Base-by-base conservation (phyloP, 345 rosid genomes). In the Hevea brasiliensis region DNA sequence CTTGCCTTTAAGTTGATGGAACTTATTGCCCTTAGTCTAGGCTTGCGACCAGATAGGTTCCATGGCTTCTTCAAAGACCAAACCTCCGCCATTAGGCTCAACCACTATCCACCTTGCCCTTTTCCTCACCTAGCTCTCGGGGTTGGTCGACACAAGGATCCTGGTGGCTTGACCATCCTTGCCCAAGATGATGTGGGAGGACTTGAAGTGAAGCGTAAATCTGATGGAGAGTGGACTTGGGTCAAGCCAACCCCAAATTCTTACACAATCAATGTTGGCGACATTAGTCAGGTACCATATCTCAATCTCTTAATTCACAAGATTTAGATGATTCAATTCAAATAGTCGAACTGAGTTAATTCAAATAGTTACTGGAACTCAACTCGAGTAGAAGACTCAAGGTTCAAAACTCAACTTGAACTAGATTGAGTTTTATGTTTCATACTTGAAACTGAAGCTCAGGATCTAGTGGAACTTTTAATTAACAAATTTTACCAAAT, bases 161-260 rank as follows among this genome's bases (percentile, higher is more conserved):
- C 76, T 2, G 89, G 87, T 23, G 92, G 91, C 71, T 67, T 92
- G 37, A 92, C 97, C 1, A 82, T 92, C 20, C 83, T 92, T 29
- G 84, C 89, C 24, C 94, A 94, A 69, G 98, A 94, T 66, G 77
- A 81, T 7, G 96, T 94, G 2, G 96, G 94, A 57, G 98, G 97
- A 23, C 75, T 94, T 10, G 84, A 94, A 83, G 89, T 94, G 8
- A 82, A 81, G 67, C 74, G 92, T 26, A 89, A 88, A 83, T 85
- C 86, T 0, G 96, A 91, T 48, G 94, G 94, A 6, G 85, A 79
- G 64, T 94, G 98, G 98, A 67, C 85, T 61, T 68, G 82, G 0
- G 85, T 92, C n/a, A 81, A 71, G 61, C 90, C 96, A 3, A 77
- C 58, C 37, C 79, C 83, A 0, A 74, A 92, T 74, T 85, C 96